Conservation (phyloP, 2,329 filamentous ascomycete genomes). For the Epichloe gansuensis region DNA sequence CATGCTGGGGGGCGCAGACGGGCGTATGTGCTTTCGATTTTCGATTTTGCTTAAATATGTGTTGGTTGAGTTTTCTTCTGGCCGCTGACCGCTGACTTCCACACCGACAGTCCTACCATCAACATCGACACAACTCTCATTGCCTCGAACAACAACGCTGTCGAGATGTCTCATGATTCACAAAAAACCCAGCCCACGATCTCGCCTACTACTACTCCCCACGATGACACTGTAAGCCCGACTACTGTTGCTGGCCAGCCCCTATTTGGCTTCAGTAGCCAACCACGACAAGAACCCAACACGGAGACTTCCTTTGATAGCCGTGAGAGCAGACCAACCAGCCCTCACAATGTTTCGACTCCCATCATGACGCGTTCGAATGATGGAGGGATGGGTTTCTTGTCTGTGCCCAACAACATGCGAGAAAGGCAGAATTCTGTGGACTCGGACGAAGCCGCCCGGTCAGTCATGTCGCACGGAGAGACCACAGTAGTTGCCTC, state of each 20-base stretch:
- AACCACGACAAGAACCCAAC: conserved; percentile 30
- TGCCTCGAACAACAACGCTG: conserved; percentile 9
- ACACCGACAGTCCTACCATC: conserved; percentile 33
- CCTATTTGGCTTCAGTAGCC: conserved; percentile 13
- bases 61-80: neutral
- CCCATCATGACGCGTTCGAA: conserved; percentile 34
- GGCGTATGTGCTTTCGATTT: conserved; percentile 22
- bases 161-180: conserved; percentile 17
- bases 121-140: conserved; percentile 39
- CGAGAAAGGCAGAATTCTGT: conserved; percentile 56
- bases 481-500: conserved; percentile 45
- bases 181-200: conserved; percentile 8
- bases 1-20: conserved; percentile 17
- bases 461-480: conserved; percentile 46
- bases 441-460: conserved; percentile 50
- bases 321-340: conserved; percentile 53
- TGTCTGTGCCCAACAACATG: conserved; percentile 48
- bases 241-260: conserved; percentile 22
- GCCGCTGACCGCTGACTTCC: neutral
- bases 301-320: conserved; percentile 51
- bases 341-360: conserved; percentile 59
- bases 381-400: conserved; percentile 40
- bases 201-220: conserved; percentile 21
- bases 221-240: conserved; percentile 29
- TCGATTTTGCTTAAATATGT: neutral